phyloP scores from a whole-genome alignment of 257 asterid genomes.

The Dorcoceras hygrometricum region DNA sequence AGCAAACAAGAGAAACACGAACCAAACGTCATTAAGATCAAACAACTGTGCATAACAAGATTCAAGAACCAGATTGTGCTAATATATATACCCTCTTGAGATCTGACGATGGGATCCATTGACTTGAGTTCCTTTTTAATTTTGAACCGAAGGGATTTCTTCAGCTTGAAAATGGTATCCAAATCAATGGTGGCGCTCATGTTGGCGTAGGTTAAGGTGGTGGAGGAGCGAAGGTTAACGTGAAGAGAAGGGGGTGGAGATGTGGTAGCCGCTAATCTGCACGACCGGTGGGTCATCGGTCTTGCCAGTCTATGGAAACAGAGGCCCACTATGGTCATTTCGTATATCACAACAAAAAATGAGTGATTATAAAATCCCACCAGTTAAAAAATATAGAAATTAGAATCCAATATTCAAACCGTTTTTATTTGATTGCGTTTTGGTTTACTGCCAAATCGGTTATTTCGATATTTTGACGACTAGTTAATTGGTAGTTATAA shows the following conservation, averaged over 20 bases:
- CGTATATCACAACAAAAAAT: conserved; percentile 13
- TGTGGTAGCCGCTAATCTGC: conserved; percentile 27
- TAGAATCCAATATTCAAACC: too few relatives aligned
- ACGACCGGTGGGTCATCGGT: conserved; percentile 26
- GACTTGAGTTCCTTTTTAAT: conserved; percentile 72
- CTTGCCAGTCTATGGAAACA: conserved; percentile 21
- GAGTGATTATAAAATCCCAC: too few relatives aligned
- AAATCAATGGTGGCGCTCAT: conserved; percentile 44
- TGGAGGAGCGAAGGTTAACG: conserved; percentile 24
- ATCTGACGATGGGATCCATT: conserved; percentile 72
- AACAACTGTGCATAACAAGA: neutral
- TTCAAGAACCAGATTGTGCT: neutral
- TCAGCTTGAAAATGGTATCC: conserved; percentile 66
- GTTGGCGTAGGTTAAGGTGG: conserved; percentile 32
- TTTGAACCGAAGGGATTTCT: conserved; percentile 60
- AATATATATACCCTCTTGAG: conserved; percentile 59
- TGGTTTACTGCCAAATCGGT: too few relatives aligned
- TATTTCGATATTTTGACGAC: too few relatives aligned
- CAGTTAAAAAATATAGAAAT: too few relatives aligned
- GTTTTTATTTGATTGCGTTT: too few relatives aligned
- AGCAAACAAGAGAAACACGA: neutral
- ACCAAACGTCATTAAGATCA: conserved; percentile 22
- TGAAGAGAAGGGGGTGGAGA: conserved; percentile 24
- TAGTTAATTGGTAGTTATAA: too few relatives aligned
- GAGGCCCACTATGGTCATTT: conserved; percentile 34